A percentile compares a stretch with the other conserved stretches of the same genome.
phyloP scores from a whole-genome alignment of 495 filamentous ascomycete genomes.

The Talaromyces thailandensis region DNA sequence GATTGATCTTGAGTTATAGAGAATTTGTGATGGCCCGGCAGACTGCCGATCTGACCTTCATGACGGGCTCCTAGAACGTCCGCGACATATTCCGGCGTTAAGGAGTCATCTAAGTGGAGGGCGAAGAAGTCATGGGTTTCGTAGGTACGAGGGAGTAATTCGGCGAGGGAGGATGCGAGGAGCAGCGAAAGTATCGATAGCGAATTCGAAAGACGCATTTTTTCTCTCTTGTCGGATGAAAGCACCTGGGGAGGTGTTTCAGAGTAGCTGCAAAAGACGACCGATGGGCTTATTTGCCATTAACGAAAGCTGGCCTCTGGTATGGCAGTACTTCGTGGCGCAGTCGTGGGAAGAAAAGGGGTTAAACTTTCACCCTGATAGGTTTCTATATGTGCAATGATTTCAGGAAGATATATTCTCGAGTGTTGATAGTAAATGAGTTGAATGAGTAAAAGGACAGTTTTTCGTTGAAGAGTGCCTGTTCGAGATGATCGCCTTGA shows the following conservation, averaged over 20 bases:
- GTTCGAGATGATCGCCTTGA: neutral
- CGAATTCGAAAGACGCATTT: neutral
- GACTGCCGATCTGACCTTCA: constrained; percentile 76
- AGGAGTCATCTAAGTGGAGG: constrained; percentile 61
- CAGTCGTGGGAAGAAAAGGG: neutral
- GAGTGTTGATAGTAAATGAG: neutral
- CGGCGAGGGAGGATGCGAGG: constrained; percentile 13
- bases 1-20: constrained; percentile 46
- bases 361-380: neutral
- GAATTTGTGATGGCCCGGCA: constrained; percentile 80
- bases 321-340: neutral
- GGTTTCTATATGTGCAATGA: neutral
- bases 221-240: neutral
- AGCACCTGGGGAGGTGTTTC: constrained; percentile 1
- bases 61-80: constrained; percentile 63
- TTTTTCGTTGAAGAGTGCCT: neutral
- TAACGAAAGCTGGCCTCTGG: neutral
- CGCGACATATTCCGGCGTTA: constrained; percentile 64
- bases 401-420: neutral
- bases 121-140: constrained; percentile 83
- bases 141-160: constrained; percentile 48
- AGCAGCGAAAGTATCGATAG: neutral
- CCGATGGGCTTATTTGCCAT: neutral
- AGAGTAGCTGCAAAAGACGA: neutral
- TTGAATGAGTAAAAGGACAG: neutral